phyloP scores from a whole-genome alignment of 768 basidiomycete genomes.

The Tricholoma saponaceum region DNA sequence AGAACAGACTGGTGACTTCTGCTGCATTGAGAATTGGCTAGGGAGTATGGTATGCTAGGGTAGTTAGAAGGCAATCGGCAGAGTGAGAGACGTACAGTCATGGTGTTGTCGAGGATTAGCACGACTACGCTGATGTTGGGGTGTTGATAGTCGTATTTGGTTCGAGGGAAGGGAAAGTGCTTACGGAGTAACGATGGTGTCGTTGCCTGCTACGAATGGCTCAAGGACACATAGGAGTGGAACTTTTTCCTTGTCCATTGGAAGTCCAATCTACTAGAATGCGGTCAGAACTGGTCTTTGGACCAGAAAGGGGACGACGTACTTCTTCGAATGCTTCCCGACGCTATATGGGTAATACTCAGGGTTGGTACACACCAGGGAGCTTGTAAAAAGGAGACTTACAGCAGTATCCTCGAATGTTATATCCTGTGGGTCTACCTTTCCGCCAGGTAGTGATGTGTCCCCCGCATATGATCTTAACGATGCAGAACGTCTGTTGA shows the following conservation, averaged over 20 bases:
- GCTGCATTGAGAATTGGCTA: constrained; percentile 24
- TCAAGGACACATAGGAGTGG: constrained; percentile 77
- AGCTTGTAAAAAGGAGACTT: constrained; percentile 20
- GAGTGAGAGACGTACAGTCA: constrained; percentile 46
- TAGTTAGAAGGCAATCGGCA: too few species aligned
- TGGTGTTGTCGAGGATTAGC: constrained; percentile 72
- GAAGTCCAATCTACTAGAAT: constrained; percentile 70
- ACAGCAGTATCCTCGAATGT: constrained; percentile 81
- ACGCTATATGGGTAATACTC: constrained; percentile 38
- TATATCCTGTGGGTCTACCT: constrained; percentile 63
- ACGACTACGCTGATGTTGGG: constrained; percentile 67
- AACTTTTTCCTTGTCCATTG: constrained; percentile 62
- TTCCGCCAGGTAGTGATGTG: constrained; percentile 86
- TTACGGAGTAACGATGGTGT: constrained; percentile 81
- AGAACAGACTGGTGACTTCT: constrained; percentile 80
- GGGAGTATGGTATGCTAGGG: neutral
- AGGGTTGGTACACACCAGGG: neutral
- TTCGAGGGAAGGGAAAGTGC: constrained; percentile 22
- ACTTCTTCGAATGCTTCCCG: constrained; percentile 93
- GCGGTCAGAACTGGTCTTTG: neutral
- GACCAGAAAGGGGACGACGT: constrained; percentile 6
- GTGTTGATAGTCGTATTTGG: neutral
- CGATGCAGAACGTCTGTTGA: constrained; percentile 61
- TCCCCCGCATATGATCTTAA: constrained; percentile 81
- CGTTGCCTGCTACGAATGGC: constrained; percentile 70